Evolutionary conservation across 1,139 yeast species (phyloP), one percentile per base, ranked within the genome.

Genomic region (Meyerozyma smithsonii): DNA sequence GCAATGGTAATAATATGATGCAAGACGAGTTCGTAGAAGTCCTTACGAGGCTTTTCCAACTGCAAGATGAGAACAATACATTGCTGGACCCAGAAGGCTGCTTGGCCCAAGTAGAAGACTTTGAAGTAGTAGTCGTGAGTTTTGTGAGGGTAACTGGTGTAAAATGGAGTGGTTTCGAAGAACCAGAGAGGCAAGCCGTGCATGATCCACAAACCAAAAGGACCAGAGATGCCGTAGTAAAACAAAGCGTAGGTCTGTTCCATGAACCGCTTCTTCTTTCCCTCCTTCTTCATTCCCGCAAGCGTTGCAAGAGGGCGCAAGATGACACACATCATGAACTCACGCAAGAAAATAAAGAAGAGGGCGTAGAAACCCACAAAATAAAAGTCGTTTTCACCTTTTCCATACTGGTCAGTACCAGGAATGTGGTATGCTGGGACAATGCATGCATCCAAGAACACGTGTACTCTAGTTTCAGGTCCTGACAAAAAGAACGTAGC

Each of bases 41-140:
- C 99, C 62, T 88, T 89, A 61, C 99, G 77, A 42, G 97, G 97
- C 61, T 88, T 88, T 62, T 92, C 99, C 46, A 92, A 74, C 61
- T 86, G 96, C 49, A 94, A 70, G 41, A 81, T 65, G 46, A 92
- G 70, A 20, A 92, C 84, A 33, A 86, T 79, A 1, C 94, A 83
- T 64, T 92, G 98, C 66, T 92, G 99, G 14, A 89, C 81, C 99
- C 99, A 92, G 62, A 88, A 92, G 2, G 97, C 86, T 5, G 97
- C 97, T 66, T 92, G 98, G 32, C 88, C 81, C 48, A 92, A 70
- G 61, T 92, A 94, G 59, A 84, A 94, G 14, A 80, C 59, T 66
- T 92, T 92, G 66, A 85, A 85, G 45, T 74, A 68, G 45, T 71
- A 73, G 43, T 78, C 82, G 56, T 86, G 89, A 28, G 84, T 73